These are phyloP conservation scores for Globisporangium acanthophoron DNA, from an alignment of 352 stramenopile species.

Conservation along the genomic window DNA sequence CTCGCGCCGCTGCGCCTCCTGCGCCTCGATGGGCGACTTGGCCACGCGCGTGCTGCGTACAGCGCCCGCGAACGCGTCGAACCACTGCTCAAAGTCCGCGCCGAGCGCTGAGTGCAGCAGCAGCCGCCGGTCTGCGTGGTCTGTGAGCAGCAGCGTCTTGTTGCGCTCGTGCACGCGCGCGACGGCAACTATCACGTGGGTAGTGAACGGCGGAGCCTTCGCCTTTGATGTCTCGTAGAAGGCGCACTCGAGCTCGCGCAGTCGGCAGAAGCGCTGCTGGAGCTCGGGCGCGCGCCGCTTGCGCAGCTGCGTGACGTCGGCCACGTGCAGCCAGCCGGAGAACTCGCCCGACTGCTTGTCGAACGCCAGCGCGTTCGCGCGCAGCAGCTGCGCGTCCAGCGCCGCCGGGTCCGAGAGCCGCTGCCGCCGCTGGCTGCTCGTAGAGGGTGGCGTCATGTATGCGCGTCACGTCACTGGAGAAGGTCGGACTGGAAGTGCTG, in stretches of 20 bases:
- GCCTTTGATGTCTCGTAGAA: conserved; percentile 25
- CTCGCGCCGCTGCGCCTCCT: neutral
- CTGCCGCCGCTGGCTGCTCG: neutral
- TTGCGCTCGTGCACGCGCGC: conserved; percentile 34
- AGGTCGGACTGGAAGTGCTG: too few species aligned
- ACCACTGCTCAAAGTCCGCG: conserved; percentile 46
- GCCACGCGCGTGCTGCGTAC: conserved; percentile 31
- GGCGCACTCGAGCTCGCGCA: conserved; percentile 35
- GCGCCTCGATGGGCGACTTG: conserved; percentile 11
- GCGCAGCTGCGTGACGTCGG: conserved; percentile 2
- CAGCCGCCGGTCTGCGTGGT: conserved; percentile 39
- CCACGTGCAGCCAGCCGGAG: conserved; percentile 35
- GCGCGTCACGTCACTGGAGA: neutral
- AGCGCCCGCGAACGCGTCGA: conserved; percentile 27
- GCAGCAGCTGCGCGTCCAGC: conserved; percentile 22
- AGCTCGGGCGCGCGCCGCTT: conserved; percentile 12
- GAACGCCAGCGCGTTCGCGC: conserved; percentile 15
- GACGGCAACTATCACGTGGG: conserved; percentile 38
- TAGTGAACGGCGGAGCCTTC: conserved; percentile 9
- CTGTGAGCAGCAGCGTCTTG: conserved; percentile 37
- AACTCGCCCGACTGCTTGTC: conserved; percentile 20
- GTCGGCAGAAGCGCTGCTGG: conserved; percentile 27
- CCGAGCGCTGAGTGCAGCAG: conserved; percentile 31
- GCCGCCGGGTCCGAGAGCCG: conserved; percentile 21
- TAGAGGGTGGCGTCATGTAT: too few species aligned